Conservation (phyloP, 192 early-diverging fungal genomes). For the Kickxella alabastrina region DNA sequence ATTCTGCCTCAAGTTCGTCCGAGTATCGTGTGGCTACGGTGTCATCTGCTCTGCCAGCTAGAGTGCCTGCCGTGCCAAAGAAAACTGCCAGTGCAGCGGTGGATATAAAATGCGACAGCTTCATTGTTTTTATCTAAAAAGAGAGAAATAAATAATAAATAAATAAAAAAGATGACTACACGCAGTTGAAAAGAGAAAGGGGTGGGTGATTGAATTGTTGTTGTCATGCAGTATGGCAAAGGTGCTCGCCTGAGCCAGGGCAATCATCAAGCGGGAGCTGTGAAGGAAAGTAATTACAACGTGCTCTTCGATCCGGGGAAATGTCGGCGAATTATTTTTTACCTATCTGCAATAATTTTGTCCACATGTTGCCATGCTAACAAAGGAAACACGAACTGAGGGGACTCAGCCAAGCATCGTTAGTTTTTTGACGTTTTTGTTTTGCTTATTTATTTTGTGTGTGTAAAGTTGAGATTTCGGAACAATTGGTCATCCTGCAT, state of each 20-base stretch:
- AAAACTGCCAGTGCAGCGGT: not conserved
- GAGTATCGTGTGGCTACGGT: constrained; percentile 9
- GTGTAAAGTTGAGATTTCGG: constrained; percentile 5
- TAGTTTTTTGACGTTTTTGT: not conserved
- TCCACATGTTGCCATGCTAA: too few species aligned
- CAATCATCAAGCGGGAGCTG: too few species aligned
- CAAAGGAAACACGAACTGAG: too few species aligned
- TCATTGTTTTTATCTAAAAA: not conserved
- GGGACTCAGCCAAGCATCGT: too few species aligned
- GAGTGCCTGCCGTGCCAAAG: not conserved
- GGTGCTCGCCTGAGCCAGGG: too few species aligned
- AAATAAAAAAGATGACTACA: constrained; percentile 1
- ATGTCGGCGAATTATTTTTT: too few species aligned
- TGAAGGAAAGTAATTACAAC: too few species aligned
- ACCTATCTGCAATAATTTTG: too few species aligned
- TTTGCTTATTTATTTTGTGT: not conserved
- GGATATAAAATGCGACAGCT: not conserved
- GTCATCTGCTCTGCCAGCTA: not conserved
- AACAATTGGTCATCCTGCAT: constrained; percentile 44
- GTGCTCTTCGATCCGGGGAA: too few species aligned
- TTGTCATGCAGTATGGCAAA: too few species aligned
- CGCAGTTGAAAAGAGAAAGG: not conserved
- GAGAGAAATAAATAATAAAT: not conserved
- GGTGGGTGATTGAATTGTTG: too few species aligned
- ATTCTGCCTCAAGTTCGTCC: constrained; percentile 25